Conservation (phyloP, 768 basidiomycete species). For the Boletus eberwhitei region DNA sequence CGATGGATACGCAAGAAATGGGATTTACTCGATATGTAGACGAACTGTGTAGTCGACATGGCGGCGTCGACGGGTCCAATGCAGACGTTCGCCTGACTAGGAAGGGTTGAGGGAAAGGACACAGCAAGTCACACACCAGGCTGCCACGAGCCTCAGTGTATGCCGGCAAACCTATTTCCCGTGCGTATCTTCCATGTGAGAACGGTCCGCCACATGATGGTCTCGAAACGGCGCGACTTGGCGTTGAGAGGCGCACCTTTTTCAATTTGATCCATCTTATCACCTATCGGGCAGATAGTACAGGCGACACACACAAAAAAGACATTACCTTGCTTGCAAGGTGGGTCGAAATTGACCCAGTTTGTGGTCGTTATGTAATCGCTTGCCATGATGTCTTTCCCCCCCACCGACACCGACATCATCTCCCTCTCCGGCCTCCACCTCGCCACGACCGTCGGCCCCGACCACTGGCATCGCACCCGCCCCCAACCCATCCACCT, state of each 20-base stretch:
- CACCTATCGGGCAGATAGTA: too few relatives aligned
- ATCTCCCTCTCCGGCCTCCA: constrained; percentile 44
- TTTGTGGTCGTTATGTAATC: not conserved
- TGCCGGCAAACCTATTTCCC: not conserved
- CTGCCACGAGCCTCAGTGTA: too few relatives aligned
- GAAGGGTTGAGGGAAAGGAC: not conserved
- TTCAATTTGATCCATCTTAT: too few relatives aligned
- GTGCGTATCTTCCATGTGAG: too few relatives aligned
- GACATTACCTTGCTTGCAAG: too few relatives aligned
- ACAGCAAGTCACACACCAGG: too few relatives aligned
- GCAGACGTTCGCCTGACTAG: not conserved
- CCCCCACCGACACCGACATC: constrained; percentile 32
- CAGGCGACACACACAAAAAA: too few relatives aligned
- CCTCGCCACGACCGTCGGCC: constrained; percentile 42
- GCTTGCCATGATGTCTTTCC: not conserved
- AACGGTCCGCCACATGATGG: too few relatives aligned
- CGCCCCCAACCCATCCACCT: constrained; percentile 52
- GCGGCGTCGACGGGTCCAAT: not conserved
- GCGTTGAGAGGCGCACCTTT: too few relatives aligned
- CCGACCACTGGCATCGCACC: constrained; percentile 49
- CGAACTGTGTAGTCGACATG: not conserved
- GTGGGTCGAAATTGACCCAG: too few relatives aligned
- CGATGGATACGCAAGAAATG: not conserved
- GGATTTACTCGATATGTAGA: not conserved
- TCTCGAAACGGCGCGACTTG: too few relatives aligned